Conservation (phyloP, 2,329 filamentous ascomycete genomes). For the Chalaropsis thielavioides region DNA sequence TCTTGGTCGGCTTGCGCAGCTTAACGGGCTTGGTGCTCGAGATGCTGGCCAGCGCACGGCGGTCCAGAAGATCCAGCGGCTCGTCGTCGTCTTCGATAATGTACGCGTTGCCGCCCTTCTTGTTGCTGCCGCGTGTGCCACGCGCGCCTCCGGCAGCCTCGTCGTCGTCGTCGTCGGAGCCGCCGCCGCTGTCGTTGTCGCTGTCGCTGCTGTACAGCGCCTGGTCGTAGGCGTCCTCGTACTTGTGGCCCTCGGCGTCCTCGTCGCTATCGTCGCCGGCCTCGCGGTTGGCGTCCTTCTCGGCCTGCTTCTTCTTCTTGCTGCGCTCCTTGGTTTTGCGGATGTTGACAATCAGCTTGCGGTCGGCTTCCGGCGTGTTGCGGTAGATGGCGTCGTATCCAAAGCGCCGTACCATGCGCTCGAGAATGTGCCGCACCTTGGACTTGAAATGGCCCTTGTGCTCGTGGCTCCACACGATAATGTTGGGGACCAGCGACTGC, state of each 20-base stretch:
- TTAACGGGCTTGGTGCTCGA: constrained; percentile 73
- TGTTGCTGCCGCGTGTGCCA: constrained; percentile 23
- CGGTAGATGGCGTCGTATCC: constrained; percentile 68
- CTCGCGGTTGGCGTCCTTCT: constrained; percentile 34
- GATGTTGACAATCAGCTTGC: constrained; percentile 85
- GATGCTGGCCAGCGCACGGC: constrained; percentile 79
- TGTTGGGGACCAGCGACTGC: constrained; percentile 63
- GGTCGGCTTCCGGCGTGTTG: constrained; percentile 70
- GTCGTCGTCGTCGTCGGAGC: constrained; percentile 38
- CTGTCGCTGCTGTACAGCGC: constrained; percentile 78
- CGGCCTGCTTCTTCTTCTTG: constrained; percentile 73
- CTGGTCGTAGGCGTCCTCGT: constrained; percentile 88
- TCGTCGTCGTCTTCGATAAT: constrained; percentile 93
- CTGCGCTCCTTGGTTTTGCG: constrained; percentile 84
- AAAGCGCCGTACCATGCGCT: constrained; percentile 84
- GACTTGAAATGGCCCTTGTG: constrained; percentile 95
- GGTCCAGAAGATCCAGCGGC: constrained; percentile 83
- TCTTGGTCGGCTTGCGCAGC: constrained; percentile 39
- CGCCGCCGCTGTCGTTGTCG: constrained; percentile 41
- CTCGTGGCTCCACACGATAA: constrained; percentile 93
- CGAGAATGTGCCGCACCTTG: constrained; percentile 96
- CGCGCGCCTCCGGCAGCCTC: constrained; percentile 18
- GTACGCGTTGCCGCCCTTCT: constrained; percentile 57
- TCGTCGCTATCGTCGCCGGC: constrained; percentile 21
- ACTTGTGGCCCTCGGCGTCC: constrained; percentile 38